Conservation (phyloP, 2,329 filamentous ascomycete genomes). For the Cladosporium sphaerospermum region DNA sequence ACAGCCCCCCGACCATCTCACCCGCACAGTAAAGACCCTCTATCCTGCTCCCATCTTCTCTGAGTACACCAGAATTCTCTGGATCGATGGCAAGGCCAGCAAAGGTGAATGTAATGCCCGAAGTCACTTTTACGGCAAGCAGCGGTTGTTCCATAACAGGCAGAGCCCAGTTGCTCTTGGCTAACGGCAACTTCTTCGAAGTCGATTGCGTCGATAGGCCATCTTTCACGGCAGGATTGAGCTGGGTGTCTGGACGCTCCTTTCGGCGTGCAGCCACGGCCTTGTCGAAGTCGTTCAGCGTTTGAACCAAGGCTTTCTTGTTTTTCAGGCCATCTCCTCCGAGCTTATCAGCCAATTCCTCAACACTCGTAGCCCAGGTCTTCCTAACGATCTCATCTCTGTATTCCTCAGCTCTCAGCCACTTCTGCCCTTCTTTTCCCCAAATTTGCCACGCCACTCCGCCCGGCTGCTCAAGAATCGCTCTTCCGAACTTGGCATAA, state of each 20-base stretch:
- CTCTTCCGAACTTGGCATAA: slow-evolving; percentile 59
- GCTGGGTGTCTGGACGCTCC: slow-evolving; percentile 43
- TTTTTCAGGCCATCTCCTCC: slow-evolving; percentile 42
- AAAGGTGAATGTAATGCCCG: slow-evolving; percentile 64
- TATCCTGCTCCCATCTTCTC: slow-evolving; percentile 39
- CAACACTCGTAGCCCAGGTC: slow-evolving; percentile 46
- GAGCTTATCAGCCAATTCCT: slow-evolving; percentile 51
- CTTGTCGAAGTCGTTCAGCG: slow-evolving; percentile 51
- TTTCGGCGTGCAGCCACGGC: slow-evolving; percentile 45
- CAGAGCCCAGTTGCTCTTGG: slow-evolving; percentile 63
- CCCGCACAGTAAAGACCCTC: slow-evolving; percentile 55
- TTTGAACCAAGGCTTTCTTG: slow-evolving; percentile 44
- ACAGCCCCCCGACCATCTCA: slow-evolving; percentile 61
- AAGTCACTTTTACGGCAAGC: slow-evolving; percentile 57
- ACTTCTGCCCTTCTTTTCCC: slow-evolving; percentile 48
- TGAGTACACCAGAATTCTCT: slow-evolving; percentile 48
- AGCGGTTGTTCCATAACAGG: slow-evolving; percentile 53
- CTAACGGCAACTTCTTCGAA: slow-evolving; percentile 36
- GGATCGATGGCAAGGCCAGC: slow-evolving; percentile 55
- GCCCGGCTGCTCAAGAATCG: slow-evolving; percentile 54
- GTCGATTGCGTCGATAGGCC: slow-evolving; percentile 55
- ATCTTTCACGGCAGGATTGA: slow-evolving; percentile 57
- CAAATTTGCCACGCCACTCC: slow-evolving; percentile 59
- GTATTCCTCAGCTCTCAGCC: slow-evolving; percentile 59
- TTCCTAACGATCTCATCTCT: slow-evolving; percentile 50